A percentile compares a stretch with the other conserved stretches of the same genome.
Conservation (phyloP, 345 rosid species). For the Syzygium oleosum region DNA sequence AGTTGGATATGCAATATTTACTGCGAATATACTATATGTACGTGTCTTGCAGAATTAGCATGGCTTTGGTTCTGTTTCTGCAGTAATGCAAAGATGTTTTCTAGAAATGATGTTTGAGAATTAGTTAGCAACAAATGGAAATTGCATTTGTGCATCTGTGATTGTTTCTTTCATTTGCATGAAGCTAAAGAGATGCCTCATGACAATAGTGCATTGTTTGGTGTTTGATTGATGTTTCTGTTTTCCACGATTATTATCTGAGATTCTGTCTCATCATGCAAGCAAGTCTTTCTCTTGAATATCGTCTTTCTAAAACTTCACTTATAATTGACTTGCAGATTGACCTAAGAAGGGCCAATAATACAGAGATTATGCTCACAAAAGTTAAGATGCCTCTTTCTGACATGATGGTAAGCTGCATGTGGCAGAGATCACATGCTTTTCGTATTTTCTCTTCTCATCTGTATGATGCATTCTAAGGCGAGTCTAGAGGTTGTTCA, state of each 20-base stretch:
- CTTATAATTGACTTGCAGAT: conserved; percentile 34
- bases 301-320: background rate
- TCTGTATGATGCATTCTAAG: background rate
- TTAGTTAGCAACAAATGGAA: background rate
- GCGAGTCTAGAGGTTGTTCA: background rate
- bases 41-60: background rate
- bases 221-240: background rate
- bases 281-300: background rate
- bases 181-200: background rate
- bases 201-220: background rate
- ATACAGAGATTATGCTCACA: conserved; percentile 99
- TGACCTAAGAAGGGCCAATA: conserved; percentile 95
- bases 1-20: background rate
- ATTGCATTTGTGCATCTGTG: background rate
- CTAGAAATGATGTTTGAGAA: background rate
- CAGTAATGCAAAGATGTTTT: background rate
- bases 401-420: conserved; percentile 92
- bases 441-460: background rate
- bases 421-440: background rate
- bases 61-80: background rate
- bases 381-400: conserved; percentile 99
- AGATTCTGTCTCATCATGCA: background rate
- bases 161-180: background rate
- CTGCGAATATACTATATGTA: background rate
- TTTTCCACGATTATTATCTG: background rate